Evolutionary conservation across 495 filamentous ascomycete genomes (phyloP), one percentile per base, ranked within the genome.

Genomic region (Penicillium flavigenum): DNA sequence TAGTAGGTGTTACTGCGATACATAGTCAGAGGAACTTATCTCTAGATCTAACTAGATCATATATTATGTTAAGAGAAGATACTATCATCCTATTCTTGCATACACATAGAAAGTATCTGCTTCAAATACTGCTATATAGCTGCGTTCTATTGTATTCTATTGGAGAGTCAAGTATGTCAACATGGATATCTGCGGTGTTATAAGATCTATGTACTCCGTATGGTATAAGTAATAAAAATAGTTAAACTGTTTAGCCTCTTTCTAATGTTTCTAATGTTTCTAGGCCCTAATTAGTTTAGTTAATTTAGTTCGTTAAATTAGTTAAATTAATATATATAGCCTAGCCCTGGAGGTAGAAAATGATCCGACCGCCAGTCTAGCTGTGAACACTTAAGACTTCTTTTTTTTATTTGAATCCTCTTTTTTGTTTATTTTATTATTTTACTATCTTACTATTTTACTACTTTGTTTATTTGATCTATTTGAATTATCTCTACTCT

Each of bases 381-480:
- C 42, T 44, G 44, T 46, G 24, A 46, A 46, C 46, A 32, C 46
- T 20, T 48, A 24, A 47, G 46, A 31, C 27, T 48, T 48, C 46
- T 11, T 47, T 19, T 31, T 11, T 19, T 31, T 1, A 32, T 29
- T 48, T n/a, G 36, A n/a, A 38, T 8, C 6, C 36, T 38, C 36
- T 38, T n/a, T n/a, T 16, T 38, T 38, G 16, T 38, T 38, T n/a
- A n/a, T 16, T 16, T 38, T 16, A 6, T 2, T 29, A 29, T 36
- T 0, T 16, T 0, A 2, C 0, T 29, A 29, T 36, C 0, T 16
- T 0, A 2, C 0, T 36, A 36, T 16, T 36, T 14, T 5, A 14
- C 9, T 44, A 24, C 3, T 24, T 44, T 14, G 44, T 27, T 29
- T n/a, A n/a, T 14, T 24, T 27, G 24, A 46, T 29, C 2, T n/a